Percentiles rank a stretch among this genome's conserved stretches.
Evolutionary conservation across 257 asterid genomes (phyloP).

Genomic region (Nicotiana benthamiana): DNA sequence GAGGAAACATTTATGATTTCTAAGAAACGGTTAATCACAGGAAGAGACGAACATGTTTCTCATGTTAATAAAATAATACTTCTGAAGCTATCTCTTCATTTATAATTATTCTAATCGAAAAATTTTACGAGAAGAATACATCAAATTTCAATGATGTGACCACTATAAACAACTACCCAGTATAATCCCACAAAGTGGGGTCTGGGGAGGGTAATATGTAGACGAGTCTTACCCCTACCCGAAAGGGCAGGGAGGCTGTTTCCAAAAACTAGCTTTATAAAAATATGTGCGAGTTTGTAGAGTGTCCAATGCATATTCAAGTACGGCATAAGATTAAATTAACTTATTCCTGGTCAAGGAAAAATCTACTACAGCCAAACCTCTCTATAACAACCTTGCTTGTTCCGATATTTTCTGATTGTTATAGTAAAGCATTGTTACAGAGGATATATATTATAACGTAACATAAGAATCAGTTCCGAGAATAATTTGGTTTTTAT

Average conservation of each 20-base stretch:
- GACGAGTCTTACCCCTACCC: too few species aligned
- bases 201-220: too few species aligned
- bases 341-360: not conserved
- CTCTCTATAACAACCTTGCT: too few species aligned
- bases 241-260: too few species aligned
- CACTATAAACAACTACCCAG: too few species aligned
- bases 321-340: not conserved
- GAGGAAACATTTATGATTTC: not conserved
- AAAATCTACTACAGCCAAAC: not conserved
- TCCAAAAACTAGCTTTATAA: not conserved
- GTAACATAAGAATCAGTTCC: too few species aligned
- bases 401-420: too few species aligned
- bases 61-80: not conserved
- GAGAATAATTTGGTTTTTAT: too few species aligned
- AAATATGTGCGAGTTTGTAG: not conserved
- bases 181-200: too few species aligned
- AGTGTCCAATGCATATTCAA: not conserved
- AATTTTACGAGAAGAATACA: not conserved
- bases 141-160: not conserved
- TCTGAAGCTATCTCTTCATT: not conserved
- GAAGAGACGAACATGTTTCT: not conserved
- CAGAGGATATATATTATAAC: too few species aligned
- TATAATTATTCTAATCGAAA: not conserved
- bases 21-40: not conserved
- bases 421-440: too few species aligned